Evolutionary conservation across 352 stramenopile genomes (phyloP).

Genomic region (Phytophthora kernoviae): DNA sequence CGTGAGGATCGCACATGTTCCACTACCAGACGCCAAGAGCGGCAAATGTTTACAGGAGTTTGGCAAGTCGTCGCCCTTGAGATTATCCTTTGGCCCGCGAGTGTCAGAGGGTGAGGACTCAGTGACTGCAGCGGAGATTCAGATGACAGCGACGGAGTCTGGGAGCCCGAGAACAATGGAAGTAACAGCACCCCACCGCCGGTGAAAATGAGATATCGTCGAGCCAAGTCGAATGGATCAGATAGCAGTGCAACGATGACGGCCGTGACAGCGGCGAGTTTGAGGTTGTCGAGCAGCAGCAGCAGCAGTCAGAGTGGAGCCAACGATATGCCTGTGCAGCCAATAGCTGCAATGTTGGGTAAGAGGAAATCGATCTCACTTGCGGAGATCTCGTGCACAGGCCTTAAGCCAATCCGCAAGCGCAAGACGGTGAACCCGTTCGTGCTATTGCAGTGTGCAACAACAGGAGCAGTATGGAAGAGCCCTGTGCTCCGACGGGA

Average conservation of each 20-base stretch:
- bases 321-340: conserved; percentile 30
- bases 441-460: conserved; percentile 41
- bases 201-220: conserved; percentile 25
- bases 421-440: conserved; percentile 68
- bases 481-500: conserved; percentile 48
- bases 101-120: conserved; percentile 36
- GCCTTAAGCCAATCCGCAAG: conserved; percentile 52
- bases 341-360: conserved; percentile 2
- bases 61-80: conserved; percentile 26
- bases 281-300: conserved; percentile 35
- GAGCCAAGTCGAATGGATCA: conserved; percentile 32
- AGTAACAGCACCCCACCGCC: conserved; percentile 9
- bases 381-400: conserved; percentile 42
- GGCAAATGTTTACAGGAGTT: conserved; percentile 43
- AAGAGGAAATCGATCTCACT: conserved; percentile 15
- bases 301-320: conserved; percentile 38
- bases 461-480: conserved; percentile 45
- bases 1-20: conserved; percentile 49
- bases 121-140: conserved; percentile 33
- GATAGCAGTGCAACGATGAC: conserved; percentile 21
- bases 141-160: conserved; percentile 21
- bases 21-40: conserved; percentile 42
- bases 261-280: conserved; percentile 25
- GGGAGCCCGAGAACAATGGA: conserved; percentile 15
- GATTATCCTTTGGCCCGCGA: conserved; percentile 34